A percentile compares a stretch with the other conserved stretches of the same genome.
Evolutionary conservation across 768 basidiomycete genomes (phyloP).

Genomic region (Xerocomellus chrysenteron): DNA sequence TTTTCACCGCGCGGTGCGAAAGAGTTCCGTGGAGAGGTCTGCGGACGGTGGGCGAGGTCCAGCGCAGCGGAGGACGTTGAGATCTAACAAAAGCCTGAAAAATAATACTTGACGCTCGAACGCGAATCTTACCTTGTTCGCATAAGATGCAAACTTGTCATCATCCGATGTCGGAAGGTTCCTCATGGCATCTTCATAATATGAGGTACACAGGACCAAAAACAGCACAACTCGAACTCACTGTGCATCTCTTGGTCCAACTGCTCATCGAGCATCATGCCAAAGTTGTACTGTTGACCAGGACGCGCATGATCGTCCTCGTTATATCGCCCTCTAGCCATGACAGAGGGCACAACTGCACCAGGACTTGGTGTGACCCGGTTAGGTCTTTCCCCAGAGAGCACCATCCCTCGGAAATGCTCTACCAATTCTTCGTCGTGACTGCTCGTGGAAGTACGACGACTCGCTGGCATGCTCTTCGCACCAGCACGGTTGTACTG

Average conservation of each 20-base stretch:
- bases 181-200: constrained; percentile 73
- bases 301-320: constrained; percentile 61
- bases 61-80: constrained; percentile 89
- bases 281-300: constrained; percentile 71
- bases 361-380: constrained; percentile 56
- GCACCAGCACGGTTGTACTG: constrained; percentile 73
- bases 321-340: constrained; percentile 52
- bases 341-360: constrained; percentile 51
- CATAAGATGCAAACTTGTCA: constrained; percentile 74
- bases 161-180: constrained; percentile 86
- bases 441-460: constrained; percentile 84
- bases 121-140: constrained; percentile 54
- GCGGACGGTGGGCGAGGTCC: constrained; percentile 87
- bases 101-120: constrained; percentile 1
- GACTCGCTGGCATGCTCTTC: constrained; percentile 91
- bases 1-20: constrained; percentile 63
- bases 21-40: constrained; percentile 68
- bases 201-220: constrained; percentile 17
- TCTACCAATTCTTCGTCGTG: constrained; percentile 80
- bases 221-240: constrained; percentile 38
- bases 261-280: constrained; percentile 92
- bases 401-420: constrained; percentile 69
- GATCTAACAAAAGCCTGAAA: constrained; percentile 43
- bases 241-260: constrained; percentile 94
- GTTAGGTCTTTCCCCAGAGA: constrained; percentile 61